Evolutionary conservation across 2,329 filamentous ascomycete species (phyloP).

Genomic region (Didymosphaeria variabile): DNA sequence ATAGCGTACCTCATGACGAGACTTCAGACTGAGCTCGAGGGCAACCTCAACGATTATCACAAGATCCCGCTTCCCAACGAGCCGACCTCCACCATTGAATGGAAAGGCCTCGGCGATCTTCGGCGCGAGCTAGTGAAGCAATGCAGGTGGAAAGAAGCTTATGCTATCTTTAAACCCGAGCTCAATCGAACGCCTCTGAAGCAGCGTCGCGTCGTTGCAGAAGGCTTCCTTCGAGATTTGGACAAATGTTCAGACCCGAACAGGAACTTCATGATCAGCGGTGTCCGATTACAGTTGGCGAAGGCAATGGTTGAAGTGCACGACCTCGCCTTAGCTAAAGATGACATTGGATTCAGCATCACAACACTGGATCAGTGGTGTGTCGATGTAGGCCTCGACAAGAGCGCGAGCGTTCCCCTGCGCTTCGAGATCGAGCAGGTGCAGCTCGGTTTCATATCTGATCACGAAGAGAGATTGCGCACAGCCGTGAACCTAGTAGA

Average conservation of each 20-base stretch:
- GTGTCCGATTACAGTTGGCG: conserved; percentile 8
- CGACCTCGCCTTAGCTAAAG: conserved; percentile 4
- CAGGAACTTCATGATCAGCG: conserved; percentile 3
- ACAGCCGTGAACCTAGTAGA: neutral
- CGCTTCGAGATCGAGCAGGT: neutral
- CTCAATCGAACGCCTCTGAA: conserved; percentile 11
- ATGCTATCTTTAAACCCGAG: conserved; percentile 5
- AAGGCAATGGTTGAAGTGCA: conserved; percentile 7
- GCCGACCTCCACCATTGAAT: neutral
- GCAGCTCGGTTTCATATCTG: conserved; percentile 2
- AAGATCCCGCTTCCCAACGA: conserved; percentile 2
- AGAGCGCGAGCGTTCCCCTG: neutral
- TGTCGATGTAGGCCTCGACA: conserved; percentile 1
- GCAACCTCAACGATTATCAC: conserved; percentile 5
- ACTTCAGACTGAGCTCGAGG: neutral
- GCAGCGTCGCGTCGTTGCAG: neutral
- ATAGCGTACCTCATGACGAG: conserved; percentile 8
- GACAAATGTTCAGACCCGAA: neutral
- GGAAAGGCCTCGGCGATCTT: conserved; percentile 10
- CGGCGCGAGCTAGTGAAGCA: conserved; percentile 8
- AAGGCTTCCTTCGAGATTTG: neutral
- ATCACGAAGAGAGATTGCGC: neutral
- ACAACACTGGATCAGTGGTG: conserved; percentile 6
- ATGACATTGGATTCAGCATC: neutral
- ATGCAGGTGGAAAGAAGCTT: conserved; percentile 9